Percentiles rank a stretch among this genome's conserved stretches.
phyloP scores from a whole-genome alignment of 768 basidiomycete species.

The Lentinula sp. region DNA sequence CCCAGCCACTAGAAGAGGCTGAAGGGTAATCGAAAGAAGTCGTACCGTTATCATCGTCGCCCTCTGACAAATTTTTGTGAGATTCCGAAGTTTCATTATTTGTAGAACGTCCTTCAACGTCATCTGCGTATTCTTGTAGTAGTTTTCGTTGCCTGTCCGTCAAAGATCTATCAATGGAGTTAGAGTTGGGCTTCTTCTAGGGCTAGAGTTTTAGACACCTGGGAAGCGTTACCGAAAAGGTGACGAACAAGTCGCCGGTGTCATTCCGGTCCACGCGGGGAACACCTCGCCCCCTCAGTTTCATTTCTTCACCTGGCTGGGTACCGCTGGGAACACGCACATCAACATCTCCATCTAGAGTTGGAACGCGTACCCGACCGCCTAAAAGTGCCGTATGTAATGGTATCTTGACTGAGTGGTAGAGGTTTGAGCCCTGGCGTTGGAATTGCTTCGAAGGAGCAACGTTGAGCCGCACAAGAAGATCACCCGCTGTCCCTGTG shows the following conservation, averaged over 20 bases:
- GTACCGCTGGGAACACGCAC: conserved; percentile 90
- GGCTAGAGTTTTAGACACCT: conserved; percentile 49
- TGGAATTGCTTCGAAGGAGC: conserved; percentile 78
- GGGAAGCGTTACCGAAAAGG: conserved; percentile 83
- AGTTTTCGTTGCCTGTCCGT: conserved; percentile 81
- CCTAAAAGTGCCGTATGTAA: conserved; percentile 91
- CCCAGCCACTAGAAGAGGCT: conserved; percentile 58
- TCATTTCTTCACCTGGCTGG: conserved; percentile 96
- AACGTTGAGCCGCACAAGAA: conserved; percentile 83
- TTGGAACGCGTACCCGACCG: conserved; percentile 87
- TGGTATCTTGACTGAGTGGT: conserved; percentile 86
- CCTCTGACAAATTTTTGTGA: conserved; percentile 18
- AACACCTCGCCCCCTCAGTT: conserved; percentile 84
- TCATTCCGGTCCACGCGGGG: conserved; percentile 49
- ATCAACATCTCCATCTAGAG: conserved; percentile 92
- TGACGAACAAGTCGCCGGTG: conserved; percentile 84
- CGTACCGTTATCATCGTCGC: conserved; percentile 65
- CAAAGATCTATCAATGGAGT: conserved; percentile 53
- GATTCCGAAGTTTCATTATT: conserved; percentile 13
- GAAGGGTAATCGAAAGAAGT: conserved; percentile 54
- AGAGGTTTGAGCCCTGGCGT: conserved; percentile 87
- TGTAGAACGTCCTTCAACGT: conserved; percentile 67
- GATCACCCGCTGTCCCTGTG: conserved; percentile 75
- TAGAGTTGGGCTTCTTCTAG: conserved; percentile 5
- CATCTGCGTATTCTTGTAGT: conserved; percentile 85